Conservation (phyloP, 176 grass and related monocot species). For the Chloris gayana region DNA sequence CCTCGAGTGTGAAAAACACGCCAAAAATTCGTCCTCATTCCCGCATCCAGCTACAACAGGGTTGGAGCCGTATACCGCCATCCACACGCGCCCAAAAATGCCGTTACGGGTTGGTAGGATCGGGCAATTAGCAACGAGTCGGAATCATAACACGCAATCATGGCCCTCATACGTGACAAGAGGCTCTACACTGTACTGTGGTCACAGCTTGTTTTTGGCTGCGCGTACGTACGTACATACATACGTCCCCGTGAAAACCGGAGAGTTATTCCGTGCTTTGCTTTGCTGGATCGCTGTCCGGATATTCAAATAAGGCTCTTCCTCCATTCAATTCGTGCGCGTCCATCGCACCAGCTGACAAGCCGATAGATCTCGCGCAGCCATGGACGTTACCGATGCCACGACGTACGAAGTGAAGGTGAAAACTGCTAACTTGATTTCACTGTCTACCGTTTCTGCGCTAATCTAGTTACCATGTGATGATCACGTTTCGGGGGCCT, state of each 20-base stretch:
- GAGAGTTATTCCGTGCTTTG: background rate
- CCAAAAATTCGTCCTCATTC: background rate
- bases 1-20: background rate
- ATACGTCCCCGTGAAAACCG: background rate
- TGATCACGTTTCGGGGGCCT: background rate
- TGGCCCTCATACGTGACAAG: background rate
- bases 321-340: background rate
- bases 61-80: background rate
- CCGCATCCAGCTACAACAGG: background rate
- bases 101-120: conserved; percentile 1
- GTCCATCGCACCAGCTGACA: background rate
- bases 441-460: background rate
- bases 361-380: background rate
- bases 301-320: background rate
- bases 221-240: background rate
- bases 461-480: background rate
- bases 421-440: background rate
- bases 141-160: background rate
- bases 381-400: background rate
- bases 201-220: conserved; percentile 9
- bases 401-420: background rate
- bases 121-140: background rate
- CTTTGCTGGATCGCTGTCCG: background rate
- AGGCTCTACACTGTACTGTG: background rate
- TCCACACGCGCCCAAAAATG: background rate